Evolutionary conservation across 345 rosid genomes (phyloP).

Genomic region (Ceriops decandra): DNA sequence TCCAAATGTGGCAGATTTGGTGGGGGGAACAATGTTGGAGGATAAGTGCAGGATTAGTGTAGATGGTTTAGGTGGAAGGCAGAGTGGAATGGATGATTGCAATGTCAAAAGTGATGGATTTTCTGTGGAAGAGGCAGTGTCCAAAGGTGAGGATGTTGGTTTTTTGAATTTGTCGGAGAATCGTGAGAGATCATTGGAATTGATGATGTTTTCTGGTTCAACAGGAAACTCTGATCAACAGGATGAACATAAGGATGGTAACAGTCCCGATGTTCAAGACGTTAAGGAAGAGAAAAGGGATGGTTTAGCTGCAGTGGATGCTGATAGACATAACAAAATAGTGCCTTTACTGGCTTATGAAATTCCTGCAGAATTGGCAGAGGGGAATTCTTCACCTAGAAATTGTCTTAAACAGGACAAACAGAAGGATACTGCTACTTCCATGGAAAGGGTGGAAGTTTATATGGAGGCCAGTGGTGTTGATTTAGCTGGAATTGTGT

Average conservation of each 20-base stretch:
- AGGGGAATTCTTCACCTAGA: conserved; percentile 7
- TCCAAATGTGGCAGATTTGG: conserved; percentile 11
- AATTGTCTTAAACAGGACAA: conserved; percentile 10
- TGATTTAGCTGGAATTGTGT: not conserved
- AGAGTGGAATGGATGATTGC: conserved; percentile 10
- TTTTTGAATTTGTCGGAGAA: not conserved
- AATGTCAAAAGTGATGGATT: conserved; percentile 7
- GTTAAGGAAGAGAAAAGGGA: conserved; percentile 16
- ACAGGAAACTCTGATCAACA: conserved; percentile 2
- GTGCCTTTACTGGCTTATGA: conserved; percentile 5
- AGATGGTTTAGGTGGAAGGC: conserved; percentile 9
- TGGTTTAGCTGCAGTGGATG: conserved; percentile 1
- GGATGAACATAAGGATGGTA: conserved; percentile 13
- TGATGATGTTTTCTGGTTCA: conserved; percentile 1
- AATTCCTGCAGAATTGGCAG: conserved; percentile 9
- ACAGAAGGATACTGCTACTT: not conserved
- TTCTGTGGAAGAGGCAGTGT: conserved; percentile 19
- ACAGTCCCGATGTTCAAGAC: not conserved
- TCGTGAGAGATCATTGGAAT: conserved; percentile 19
- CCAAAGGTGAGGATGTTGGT: conserved; percentile 7
- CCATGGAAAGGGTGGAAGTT: not conserved
- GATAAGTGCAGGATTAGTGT: conserved; percentile 1
- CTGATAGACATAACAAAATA: not conserved
- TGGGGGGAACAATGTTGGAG: conserved; percentile 4
- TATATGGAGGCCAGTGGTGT: not conserved